Base-by-base conservation (phyloP, 164 flowering plant species). In the Magnolia changhungtana region DNA sequence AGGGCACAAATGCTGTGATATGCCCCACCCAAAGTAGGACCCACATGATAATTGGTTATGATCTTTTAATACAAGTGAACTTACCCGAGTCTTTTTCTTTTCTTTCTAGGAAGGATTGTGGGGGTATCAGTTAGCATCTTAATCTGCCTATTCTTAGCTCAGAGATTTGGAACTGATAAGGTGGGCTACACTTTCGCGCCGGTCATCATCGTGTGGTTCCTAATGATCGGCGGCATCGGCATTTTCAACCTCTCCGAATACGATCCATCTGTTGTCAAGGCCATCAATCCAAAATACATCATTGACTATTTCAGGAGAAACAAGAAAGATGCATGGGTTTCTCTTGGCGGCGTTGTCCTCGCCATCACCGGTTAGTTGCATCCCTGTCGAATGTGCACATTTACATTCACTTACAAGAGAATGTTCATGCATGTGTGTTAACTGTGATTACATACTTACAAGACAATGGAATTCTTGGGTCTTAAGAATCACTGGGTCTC, bases 121-220 rank as follows among this genome's bases (percentile, higher is more conserved):
- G 81, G 85, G 87, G 74, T 83, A 67, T 84, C 92, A 10, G 86
- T 83, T 21, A 87, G 72, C 24, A 86, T 88, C 31, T 71, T 87
- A 75, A 50, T 89, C 27, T 55, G 72, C 16, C 79, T 88, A 3
- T 89, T 88, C 83, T 37, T 73, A 78, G 76, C 82, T 50, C 97
- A 92, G 78, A 83, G 92, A 77, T 87, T 85, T 74, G 97, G 94
- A 50, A 91, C 97, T 0, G 91, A 89, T 63, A 91, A 84, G 82
- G 95, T 92, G 9, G 97, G 95, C 19, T 88, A 81, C 78, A 80
- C 61, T 50, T 92, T 92, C 72, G 93, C 97, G 0, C 95, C 94
- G 7, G 83, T 92, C 19, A 80, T 91, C 1, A 79, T 81, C 8
- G 2, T 90, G 13, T 91, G 97, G 97, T 90, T 92, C 76, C 4